phyloP scores from a whole-genome alignment of 2,329 filamentous ascomycete species.

The Neonectria magnoliae region DNA sequence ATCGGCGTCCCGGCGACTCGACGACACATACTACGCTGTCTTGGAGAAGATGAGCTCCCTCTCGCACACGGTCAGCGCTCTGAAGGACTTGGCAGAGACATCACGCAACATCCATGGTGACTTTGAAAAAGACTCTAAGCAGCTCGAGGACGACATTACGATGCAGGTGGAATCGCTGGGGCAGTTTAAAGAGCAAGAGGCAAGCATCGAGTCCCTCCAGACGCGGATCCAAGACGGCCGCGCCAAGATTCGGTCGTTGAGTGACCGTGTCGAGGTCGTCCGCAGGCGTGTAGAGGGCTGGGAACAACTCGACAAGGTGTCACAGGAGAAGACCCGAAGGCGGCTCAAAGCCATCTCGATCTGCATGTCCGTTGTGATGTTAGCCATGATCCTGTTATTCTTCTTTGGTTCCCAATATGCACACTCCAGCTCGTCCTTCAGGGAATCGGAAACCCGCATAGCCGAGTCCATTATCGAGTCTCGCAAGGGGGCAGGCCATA shows the following conservation, averaged over 20 bases:
- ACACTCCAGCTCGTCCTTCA: slow-evolving; percentile 23
- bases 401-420: slow-evolving; percentile 46
- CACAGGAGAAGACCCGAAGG: slow-evolving; percentile 73
- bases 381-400: slow-evolving; percentile 60
- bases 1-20: slow-evolving; percentile 71
- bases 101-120: slow-evolving; percentile 66
- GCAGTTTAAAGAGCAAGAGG: slow-evolving; percentile 72
- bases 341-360: slow-evolving; percentile 73
- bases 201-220: slow-evolving; percentile 70
- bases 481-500: slow-evolving; percentile 36
- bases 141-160: slow-evolving; percentile 68
- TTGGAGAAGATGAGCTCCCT: slow-evolving; percentile 74
- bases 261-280: slow-evolving; percentile 71
- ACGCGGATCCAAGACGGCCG: slow-evolving; percentile 69
- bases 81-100: slow-evolving; percentile 73
- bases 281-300: slow-evolving; percentile 72
- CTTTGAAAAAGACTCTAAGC: slow-evolving; percentile 69
- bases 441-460: slow-evolving; percentile 26
- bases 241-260: slow-evolving; percentile 67
- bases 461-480: slow-evolving; percentile 38
- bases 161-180: slow-evolving; percentile 69
- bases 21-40: slow-evolving; percentile 79
- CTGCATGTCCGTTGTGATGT: slow-evolving; percentile 59
- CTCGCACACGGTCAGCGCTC: slow-evolving; percentile 69
- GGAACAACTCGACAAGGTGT: slow-evolving; percentile 73